Conservation (phyloP, 2,329 filamentous ascomycete genomes). For the Diplodia seriata region DNA sequence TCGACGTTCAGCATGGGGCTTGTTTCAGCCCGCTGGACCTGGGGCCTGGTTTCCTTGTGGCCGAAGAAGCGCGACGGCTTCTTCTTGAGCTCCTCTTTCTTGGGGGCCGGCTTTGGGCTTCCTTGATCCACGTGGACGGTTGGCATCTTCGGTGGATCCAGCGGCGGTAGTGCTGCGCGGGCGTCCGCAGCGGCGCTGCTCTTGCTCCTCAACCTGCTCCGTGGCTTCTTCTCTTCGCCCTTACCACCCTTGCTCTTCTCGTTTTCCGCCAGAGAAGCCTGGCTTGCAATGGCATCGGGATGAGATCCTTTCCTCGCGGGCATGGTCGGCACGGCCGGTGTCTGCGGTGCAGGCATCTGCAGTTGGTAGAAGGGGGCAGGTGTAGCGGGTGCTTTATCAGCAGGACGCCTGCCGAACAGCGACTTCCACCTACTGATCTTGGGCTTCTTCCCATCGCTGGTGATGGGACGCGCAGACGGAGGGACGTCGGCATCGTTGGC, state of each 20-base stretch:
- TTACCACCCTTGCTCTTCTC: conserved; percentile 36
- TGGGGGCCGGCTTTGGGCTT: conserved; percentile 39
- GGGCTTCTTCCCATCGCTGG: conserved; percentile 38
- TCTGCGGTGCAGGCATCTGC: conserved; percentile 36
- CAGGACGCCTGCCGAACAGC: conserved; percentile 45
- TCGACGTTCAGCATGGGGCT: conserved; percentile 69
- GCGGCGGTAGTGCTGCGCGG: conserved; percentile 37
- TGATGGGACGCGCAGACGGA: conserved; percentile 24
- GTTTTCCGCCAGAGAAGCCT: conserved; percentile 36
- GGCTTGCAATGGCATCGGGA: not conserved
- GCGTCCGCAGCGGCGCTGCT: conserved; percentile 35
- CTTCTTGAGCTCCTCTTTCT: conserved; percentile 23
- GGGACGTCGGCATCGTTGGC: conserved; percentile 1
- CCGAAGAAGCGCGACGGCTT: conserved; percentile 28
- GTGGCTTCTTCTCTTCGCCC: conserved; percentile 24
- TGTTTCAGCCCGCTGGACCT: conserved; percentile 26
- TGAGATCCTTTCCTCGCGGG: conserved; percentile 27
- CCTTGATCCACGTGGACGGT: conserved; percentile 35
- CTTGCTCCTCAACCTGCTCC: conserved; percentile 31
- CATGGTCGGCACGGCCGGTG: not conserved
- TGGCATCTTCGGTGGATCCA: conserved; percentile 34
- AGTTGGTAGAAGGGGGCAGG: conserved; percentile 48
- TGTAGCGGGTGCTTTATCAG: conserved; percentile 37
- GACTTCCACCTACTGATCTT: conserved; percentile 51
- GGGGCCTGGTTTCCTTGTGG: conserved; percentile 30